phyloP scores from a whole-genome alignment of 352 stramenopile species.

The Discostella stelligera region DNA sequence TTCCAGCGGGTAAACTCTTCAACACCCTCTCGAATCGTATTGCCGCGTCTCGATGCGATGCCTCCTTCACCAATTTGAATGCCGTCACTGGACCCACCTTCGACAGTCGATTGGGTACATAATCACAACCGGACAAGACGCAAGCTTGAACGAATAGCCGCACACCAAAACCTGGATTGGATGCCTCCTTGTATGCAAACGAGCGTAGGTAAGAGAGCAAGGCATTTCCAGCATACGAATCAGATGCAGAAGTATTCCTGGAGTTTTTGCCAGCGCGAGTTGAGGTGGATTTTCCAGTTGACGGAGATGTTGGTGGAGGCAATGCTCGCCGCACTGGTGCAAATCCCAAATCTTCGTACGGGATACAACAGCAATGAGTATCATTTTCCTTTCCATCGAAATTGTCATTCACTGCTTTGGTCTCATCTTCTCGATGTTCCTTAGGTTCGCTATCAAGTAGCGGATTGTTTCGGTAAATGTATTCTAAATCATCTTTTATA shows the following conservation, averaged over 20 bases:
- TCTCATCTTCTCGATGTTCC: background rate
- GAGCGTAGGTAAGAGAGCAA: constrained; percentile 58
- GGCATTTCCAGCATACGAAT: constrained; percentile 12
- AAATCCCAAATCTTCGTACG: constrained; percentile 47
- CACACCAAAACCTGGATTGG: constrained; percentile 55
- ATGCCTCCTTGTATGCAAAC: constrained; percentile 53
- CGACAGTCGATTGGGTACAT: constrained; percentile 65
- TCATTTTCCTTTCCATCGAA: background rate
- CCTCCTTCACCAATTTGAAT: constrained; percentile 74
- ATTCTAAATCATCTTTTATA: constrained; percentile 7
- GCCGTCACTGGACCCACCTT: constrained; percentile 74
- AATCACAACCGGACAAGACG: constrained; percentile 83
- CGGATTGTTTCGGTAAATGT: constrained; percentile 11
- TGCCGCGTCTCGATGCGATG: constrained; percentile 48
- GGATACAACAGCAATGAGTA: constrained; percentile 24
- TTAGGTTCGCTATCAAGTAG: background rate
- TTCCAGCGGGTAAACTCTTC: constrained; percentile 31
- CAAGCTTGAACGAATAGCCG: constrained; percentile 83
- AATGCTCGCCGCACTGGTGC: constrained; percentile 37
- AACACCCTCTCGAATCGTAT: constrained; percentile 69
- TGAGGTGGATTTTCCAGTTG: background rate
- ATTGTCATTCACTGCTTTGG: background rate
- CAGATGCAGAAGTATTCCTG: background rate
- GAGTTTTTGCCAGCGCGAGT: background rate
- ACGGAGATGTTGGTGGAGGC: constrained; percentile 11